Evolutionary conservation across 2,329 filamentous ascomycete species (phyloP).

Genomic region (Monosporascus sp.): DNA sequence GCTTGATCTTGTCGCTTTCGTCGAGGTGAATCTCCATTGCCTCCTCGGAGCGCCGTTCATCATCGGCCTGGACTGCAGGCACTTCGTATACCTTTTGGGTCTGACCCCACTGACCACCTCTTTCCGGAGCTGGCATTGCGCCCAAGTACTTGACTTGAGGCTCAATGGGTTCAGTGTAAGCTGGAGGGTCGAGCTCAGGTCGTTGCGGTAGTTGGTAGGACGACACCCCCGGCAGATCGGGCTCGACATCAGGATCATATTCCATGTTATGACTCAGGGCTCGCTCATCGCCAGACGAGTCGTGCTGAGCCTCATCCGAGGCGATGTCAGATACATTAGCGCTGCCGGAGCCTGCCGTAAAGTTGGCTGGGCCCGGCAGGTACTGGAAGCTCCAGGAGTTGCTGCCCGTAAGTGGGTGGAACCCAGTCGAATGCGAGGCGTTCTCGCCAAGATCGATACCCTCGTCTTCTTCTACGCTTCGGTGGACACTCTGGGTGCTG

Average conservation of each 20-base stretch:
- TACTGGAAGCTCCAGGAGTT: conserved; percentile 43
- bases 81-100: conserved; percentile 35
- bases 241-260: conserved; percentile 16
- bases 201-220: conserved; percentile 21
- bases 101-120: conserved; percentile 30
- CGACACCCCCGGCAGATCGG: conserved; percentile 22
- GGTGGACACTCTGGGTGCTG: conserved; percentile 28
- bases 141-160: conserved; percentile 11
- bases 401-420: conserved; percentile 18
- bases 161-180: conserved; percentile 12
- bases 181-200: conserved; percentile 10
- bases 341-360: conserved; percentile 23
- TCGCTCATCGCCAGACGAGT: conserved; percentile 30
- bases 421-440: conserved; percentile 20
- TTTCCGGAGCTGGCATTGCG: conserved; percentile 22
- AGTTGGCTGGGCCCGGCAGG: conserved; percentile 26
- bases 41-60: conserved; percentile 36
- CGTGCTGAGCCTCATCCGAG: conserved; percentile 32
- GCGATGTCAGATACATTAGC: conserved; percentile 24
- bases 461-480: conserved; percentile 46
- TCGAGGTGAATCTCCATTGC: conserved; percentile 47
- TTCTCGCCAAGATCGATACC: conserved; percentile 36
- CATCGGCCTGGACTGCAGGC: conserved; percentile 26
- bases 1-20: conserved; percentile 31
- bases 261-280: conserved; percentile 17